phyloP scores from a whole-genome alignment of 2,329 filamentous ascomycete genomes.

The Phoma sp. region DNA sequence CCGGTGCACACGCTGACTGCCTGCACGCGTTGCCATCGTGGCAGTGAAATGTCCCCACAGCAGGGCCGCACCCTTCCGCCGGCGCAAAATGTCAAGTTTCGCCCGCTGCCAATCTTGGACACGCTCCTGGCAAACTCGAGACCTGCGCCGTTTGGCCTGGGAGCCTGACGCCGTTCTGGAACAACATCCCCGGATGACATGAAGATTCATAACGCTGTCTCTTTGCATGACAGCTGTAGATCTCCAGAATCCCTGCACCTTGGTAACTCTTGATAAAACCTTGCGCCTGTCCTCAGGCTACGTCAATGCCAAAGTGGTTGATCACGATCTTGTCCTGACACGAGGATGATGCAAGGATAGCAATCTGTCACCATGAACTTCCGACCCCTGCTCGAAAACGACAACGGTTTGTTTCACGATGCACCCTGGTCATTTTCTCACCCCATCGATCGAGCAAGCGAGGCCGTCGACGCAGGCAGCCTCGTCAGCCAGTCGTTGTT shows the following conservation, averaged over 20 bases:
- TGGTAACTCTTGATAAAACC: not conserved
- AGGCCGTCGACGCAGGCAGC: conserved; percentile 9
- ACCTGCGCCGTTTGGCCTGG: conserved; percentile 43
- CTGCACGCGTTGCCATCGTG: conserved; percentile 17
- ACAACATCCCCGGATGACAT: not conserved
- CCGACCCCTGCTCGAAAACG: conserved; percentile 25
- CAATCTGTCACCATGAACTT: conserved; percentile 20
- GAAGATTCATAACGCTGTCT: not conserved
- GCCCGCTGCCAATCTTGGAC: conserved; percentile 1
- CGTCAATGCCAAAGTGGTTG: conserved; percentile 3
- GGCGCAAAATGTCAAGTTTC: conserved; percentile 6
- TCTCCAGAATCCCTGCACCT: not conserved
- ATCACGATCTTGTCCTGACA: conserved; percentile 12
- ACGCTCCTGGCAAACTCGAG: conserved; percentile 29
- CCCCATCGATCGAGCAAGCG: conserved; percentile 15
- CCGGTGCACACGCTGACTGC: conserved; percentile 9
- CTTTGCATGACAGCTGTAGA: too few relatives aligned
- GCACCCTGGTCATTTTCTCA: conserved; percentile 25
- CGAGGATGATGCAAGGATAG: conserved; percentile 29
- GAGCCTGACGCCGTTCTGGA: conserved; percentile 27
- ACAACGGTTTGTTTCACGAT: conserved; percentile 36
- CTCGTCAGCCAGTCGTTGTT: conserved; percentile 14
- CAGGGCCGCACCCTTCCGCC: conserved; percentile 3
- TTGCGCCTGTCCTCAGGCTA: not conserved
- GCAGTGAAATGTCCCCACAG: conserved; percentile 17